Evolutionary conservation across 1,284 basidiomycete genomes (phyloP).

Genomic region (Malassezia brasiliensis): DNA sequence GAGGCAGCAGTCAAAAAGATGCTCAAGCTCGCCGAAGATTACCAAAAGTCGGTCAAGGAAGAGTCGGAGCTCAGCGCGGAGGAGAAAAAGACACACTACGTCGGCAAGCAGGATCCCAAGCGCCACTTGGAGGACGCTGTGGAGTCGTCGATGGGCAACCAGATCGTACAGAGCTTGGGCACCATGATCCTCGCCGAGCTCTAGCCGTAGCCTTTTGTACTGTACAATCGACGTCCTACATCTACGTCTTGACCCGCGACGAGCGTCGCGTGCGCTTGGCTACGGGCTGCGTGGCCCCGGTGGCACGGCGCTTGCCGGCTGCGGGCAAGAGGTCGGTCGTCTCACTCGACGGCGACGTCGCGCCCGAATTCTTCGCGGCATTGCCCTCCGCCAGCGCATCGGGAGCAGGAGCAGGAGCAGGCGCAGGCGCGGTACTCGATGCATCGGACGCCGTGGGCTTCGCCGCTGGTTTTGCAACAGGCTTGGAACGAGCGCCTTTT

Average conservation of each 20-base stretch:
- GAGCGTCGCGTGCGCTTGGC: constrained; percentile 14
- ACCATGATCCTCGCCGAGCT: constrained; percentile 37
- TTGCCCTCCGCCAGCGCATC: too few species aligned
- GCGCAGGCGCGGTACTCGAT: too few species aligned
- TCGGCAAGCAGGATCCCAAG: constrained; percentile 48
- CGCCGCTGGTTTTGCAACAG: too few species aligned
- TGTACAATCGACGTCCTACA: neutral
- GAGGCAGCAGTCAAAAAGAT: constrained; percentile 41
- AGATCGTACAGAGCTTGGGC: constrained; percentile 45
- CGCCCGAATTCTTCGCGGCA: neutral
- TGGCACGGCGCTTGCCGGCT: neutral
- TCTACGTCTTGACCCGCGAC: neutral
- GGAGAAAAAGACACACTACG: constrained; percentile 46
- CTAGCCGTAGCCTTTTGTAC: neutral
- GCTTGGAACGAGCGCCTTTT: too few species aligned
- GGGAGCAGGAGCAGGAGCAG: neutral
- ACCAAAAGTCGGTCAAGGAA: constrained; percentile 48
- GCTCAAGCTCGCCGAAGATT: constrained; percentile 42
- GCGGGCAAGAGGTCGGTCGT: neutral
- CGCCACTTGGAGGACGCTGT: constrained; percentile 47
- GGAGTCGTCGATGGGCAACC: constrained; percentile 45
- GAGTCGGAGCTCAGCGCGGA: constrained; percentile 39
- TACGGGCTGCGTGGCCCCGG: neutral
- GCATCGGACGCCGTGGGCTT: too few species aligned
- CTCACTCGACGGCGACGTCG: too few species aligned